phyloP scores from a whole-genome alignment of 306 rosid genomes.

The Astragalus glycyphyllos region DNA sequence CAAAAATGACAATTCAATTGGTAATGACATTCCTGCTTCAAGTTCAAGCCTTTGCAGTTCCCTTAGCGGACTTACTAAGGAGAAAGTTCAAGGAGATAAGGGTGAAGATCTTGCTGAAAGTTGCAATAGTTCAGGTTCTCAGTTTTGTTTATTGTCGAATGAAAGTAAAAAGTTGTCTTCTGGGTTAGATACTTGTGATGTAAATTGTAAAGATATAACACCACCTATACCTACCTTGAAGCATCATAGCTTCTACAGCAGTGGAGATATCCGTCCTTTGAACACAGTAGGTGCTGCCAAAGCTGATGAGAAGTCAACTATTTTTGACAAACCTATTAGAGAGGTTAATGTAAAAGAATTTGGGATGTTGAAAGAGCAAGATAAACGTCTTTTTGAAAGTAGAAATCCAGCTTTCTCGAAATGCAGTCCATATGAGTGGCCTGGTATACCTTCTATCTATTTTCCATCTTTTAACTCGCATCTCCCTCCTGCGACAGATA shows the following conservation, averaged over 20 bases:
- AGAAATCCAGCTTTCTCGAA: conserved; percentile 58
- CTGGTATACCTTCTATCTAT: conserved; percentile 77
- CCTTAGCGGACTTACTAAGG: conserved; percentile 46
- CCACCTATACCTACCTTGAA: conserved; percentile 50
- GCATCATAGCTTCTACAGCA: conserved; percentile 44
- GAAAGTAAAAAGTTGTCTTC: conserved; percentile 51
- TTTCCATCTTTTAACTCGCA: conserved; percentile 75
- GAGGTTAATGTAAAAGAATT: conserved; percentile 60
- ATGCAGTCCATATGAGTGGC: conserved; percentile 87
- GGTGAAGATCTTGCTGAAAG: conserved; percentile 48
- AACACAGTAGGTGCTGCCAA: conserved; percentile 41
- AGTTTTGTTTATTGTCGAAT: conserved; percentile 46
- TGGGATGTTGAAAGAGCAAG: conserved; percentile 52
- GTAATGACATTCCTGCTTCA: conserved; percentile 49
- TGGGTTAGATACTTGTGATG: conserved; percentile 44
- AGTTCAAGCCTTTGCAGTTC: conserved; percentile 52
- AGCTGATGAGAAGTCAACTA: conserved; percentile 48
- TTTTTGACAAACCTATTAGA: conserved; percentile 55
- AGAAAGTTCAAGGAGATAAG: conserved; percentile 51
- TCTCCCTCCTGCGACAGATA: conserved; percentile 90
- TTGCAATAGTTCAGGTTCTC: conserved; percentile 43
- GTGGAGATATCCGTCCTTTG: conserved; percentile 44
- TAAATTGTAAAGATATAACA: conserved; percentile 45
- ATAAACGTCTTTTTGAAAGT: conserved; percentile 57
- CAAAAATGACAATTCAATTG: conserved; percentile 48